phyloP scores from a whole-genome alignment of 1,284 basidiomycete species.

The Rhodotorula sp. region DNA sequence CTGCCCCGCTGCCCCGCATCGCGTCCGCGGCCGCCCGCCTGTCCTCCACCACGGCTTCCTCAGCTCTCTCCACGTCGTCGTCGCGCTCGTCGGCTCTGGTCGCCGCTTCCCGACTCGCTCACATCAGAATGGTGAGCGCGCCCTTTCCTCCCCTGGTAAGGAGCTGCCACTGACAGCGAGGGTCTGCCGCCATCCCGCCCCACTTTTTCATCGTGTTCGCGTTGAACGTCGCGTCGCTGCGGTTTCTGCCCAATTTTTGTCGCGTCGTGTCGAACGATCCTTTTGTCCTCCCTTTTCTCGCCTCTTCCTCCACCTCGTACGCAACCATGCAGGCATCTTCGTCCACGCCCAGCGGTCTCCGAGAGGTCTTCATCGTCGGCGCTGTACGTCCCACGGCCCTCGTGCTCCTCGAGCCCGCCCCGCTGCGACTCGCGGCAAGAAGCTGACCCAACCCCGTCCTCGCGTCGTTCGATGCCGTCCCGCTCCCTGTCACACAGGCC shows the following conservation, averaged over 20 bases:
- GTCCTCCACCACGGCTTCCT: not conserved
- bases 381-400: conserved; percentile 52
- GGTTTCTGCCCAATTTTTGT: not conserved
- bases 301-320: not conserved
- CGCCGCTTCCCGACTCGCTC: conserved; percentile 28
- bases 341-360: conserved; percentile 28
- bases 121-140: conserved; percentile 34
- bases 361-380: conserved; percentile 85
- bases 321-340: conserved; percentile 20
- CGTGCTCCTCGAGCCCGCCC: not conserved
- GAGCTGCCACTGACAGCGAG: not conserved
- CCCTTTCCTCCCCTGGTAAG: not conserved
- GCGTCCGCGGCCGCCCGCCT: not conserved
- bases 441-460: not conserved
- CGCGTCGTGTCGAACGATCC: not conserved
- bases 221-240: no score
- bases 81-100: conserved; percentile 1
- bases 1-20: not conserved
- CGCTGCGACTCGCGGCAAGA: not conserved
- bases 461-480: not conserved
- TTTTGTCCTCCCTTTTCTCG: no score
- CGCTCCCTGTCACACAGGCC: conserved; percentile 50
- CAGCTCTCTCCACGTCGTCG: not conserved
- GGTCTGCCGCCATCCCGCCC: not conserved
- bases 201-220: no score